Percentiles rank a stretch among this genome's conserved stretches.
Conservation (phyloP, 2,329 filamentous ascomycete genomes). For the Pseudocercospora fijiensis region DNA sequence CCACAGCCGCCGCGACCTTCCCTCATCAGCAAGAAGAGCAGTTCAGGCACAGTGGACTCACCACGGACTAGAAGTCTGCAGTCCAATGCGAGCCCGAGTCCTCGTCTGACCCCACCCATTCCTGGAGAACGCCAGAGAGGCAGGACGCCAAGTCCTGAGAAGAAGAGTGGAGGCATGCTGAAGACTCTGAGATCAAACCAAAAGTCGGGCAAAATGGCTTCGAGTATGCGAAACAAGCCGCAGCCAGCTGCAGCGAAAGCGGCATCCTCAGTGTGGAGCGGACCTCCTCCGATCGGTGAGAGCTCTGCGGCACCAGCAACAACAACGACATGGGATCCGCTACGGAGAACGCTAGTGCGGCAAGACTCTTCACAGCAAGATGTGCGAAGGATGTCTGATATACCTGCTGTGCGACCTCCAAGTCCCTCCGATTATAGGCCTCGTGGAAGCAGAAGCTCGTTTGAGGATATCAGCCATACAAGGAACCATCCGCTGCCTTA, state of each 20-base stretch:
- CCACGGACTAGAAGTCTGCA: conserved; percentile 33
- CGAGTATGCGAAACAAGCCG: conserved; percentile 45
- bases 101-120: conserved; percentile 26
- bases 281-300: conserved; percentile 15
- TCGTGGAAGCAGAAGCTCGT: conserved; percentile 22
- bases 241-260: conserved; percentile 61
- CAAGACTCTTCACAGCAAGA: conserved; percentile 15
- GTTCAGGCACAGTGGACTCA: conserved; percentile 36
- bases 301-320: conserved; percentile 7
- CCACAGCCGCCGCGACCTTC: conserved; percentile 45
- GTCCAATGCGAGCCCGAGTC: conserved; percentile 13
- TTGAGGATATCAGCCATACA: conserved; percentile 22
- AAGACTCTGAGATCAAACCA: conserved; percentile 35
- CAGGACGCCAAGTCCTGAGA: conserved; percentile 62
- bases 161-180: conserved; percentile 56
- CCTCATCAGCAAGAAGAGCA: conserved; percentile 47
- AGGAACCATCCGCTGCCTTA: conserved; percentile 32
- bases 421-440: conserved; percentile 35
- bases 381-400: conserved; percentile 29
- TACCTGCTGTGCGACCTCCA: conserved; percentile 31
- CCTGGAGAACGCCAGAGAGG: conserved; percentile 38
- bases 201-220: conserved; percentile 42
- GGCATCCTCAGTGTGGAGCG: conserved; percentile 61
- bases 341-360: conserved; percentile 35
- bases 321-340: conserved; percentile 36